Conservation (phyloP, 495 filamentous ascomycete species). For the Cenococcum geophilum region DNA sequence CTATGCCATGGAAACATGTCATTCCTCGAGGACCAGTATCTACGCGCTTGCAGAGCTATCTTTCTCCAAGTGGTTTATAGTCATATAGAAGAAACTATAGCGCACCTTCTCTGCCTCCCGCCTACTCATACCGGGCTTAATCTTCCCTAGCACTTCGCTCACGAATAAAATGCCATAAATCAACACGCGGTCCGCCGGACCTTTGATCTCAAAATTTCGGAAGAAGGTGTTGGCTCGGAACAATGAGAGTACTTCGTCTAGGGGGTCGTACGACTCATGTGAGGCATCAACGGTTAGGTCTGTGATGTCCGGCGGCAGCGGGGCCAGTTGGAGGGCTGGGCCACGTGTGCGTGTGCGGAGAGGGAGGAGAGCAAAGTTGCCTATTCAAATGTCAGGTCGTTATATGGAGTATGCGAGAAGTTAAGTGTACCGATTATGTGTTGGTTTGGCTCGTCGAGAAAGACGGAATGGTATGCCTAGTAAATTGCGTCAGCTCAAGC, state of each 20-base stretch:
- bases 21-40: no score
- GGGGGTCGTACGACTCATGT: slow-evolving; percentile 83
- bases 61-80: background rate
- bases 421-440: slow-evolving; percentile 52
- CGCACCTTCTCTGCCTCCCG: slow-evolving; percentile 44
- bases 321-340: slow-evolving; percentile 76
- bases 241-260: slow-evolving; percentile 85
- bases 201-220: slow-evolving; percentile 99
- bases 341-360: slow-evolving; percentile 89
- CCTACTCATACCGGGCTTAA: slow-evolving; percentile 61
- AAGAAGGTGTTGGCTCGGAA: slow-evolving; percentile 99
- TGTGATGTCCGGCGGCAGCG: slow-evolving; percentile 61
- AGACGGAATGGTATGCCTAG: slow-evolving; percentile 90
- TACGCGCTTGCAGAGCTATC: background rate
- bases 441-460: slow-evolving; percentile 72
- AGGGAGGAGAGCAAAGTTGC: slow-evolving; percentile 90
- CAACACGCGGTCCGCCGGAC: slow-evolving; percentile 85
- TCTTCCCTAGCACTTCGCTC: slow-evolving; percentile 78
- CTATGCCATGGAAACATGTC: no score
- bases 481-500: slow-evolving; percentile 9
- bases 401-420: slow-evolving; percentile 17
- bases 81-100: background rate
- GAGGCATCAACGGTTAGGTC: slow-evolving; percentile 72
- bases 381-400: slow-evolving; percentile 35
- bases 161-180: slow-evolving; percentile 96